Base-by-base conservation (phyloP, 495 filamentous ascomycete genomes). In the Penicillium riverlandense region DNA sequence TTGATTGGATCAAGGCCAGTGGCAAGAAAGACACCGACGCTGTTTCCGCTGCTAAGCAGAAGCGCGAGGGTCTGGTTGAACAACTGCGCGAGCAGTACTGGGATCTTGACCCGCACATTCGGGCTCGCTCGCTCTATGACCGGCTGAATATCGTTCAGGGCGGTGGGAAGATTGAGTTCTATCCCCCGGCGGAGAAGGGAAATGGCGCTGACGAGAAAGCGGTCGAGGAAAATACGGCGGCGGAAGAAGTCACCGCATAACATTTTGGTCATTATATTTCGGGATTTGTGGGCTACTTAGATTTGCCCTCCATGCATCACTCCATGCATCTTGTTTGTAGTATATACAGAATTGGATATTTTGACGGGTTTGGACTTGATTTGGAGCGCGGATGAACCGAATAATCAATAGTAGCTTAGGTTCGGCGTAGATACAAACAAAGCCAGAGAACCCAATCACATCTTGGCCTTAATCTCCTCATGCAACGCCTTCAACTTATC, bases 391-490 rank as follows among this genome's bases (percentile, higher is more conserved):
- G 22, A 22, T 6, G 22, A 22, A 22, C 22, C 22, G 4, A 22
- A 22, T 22, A 0, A 2, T 3, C 22, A 3, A 22, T 4, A 22
- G 22, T 22, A 22, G 15, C 15, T 16, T n/a, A n/a, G n/a, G 22
- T 22, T 22, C 4, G 22, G 4, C 22, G 22, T 4, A 22, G 32
- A 34, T 34, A 34, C 32, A 11, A 2, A 12, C n/a, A 34, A 3
- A 10, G 4, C 9, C n/a, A 32, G 33, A 37, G 8, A 36, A 41
- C 7, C 16, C 32, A 4, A 53, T 79, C 77, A 95, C 73, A 98
- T 87, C 77, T 89, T 96, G 15, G 82, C 57, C 79, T 91, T 95
- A 54, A 98, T 67, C 43, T 91, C 84, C 64, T 89, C 88, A 46
- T 71, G 69, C 50, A 92, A 69, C 46, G 75, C 81, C 78, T 90